A percentile compares a stretch with the other conserved stretches of the same genome.
phyloP scores from a whole-genome alignment of 164 flowering plant genomes.

The Nymphaea colorata region DNA sequence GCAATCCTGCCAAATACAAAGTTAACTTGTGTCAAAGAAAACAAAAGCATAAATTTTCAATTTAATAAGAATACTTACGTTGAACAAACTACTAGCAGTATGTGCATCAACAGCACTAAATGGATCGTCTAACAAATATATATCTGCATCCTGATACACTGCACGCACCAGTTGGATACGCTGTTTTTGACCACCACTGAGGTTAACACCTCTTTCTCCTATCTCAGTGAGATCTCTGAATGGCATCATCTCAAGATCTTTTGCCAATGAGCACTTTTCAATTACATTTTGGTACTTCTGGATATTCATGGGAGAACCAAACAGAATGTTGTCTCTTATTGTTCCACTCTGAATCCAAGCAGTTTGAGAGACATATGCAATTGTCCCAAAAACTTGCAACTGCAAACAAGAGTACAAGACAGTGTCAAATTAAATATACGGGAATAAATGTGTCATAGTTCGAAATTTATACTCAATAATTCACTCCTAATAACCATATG shows the following conservation, averaged over 20 bases:
- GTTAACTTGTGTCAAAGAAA: neutral
- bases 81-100: slow-evolving; percentile 66
- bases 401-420: slow-evolving; percentile 8
- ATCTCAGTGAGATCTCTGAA: slow-evolving; percentile 70
- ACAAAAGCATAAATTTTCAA: too few species aligned
- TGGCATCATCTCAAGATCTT: slow-evolving; percentile 70
- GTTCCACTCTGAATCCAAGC: slow-evolving; percentile 90
- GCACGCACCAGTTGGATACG: slow-evolving; percentile 89
- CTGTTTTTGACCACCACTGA: slow-evolving; percentile 95
- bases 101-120: slow-evolving; percentile 97
- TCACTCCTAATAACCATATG: too few species aligned
- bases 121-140: slow-evolving; percentile 82
- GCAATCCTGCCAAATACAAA: slow-evolving; percentile 42
- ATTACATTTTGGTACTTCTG: slow-evolving; percentile 42
- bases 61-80: slow-evolving; percentile 19
- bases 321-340: slow-evolving; percentile 68
- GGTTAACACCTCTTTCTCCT: slow-evolving; percentile 84
- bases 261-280: slow-evolving; percentile 48
- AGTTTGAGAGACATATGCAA: slow-evolving; percentile 77
- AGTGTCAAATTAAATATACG: too few species aligned
- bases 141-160: slow-evolving; percentile 69
- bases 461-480: too few species aligned
- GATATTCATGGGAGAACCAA: slow-evolving; percentile 49
- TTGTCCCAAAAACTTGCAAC: slow-evolving; percentile 54
- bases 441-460: too few species aligned